phyloP scores from a whole-genome alignment of 768 basidiomycete species.

The Xerocomus spinulosus region DNA sequence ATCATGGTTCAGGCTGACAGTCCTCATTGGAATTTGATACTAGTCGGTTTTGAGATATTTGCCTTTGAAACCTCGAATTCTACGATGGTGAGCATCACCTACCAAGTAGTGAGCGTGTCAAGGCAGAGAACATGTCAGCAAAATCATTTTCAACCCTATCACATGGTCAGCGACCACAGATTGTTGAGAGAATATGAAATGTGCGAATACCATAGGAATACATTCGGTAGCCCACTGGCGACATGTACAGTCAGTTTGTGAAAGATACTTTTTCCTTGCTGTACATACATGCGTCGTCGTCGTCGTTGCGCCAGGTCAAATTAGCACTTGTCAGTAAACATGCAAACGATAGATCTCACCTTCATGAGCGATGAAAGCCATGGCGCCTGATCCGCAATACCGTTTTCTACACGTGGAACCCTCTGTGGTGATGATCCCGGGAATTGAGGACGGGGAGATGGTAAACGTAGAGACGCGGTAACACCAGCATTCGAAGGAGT shows the following conservation, averaged over 20 bases:
- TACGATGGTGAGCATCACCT: too few relatives aligned
- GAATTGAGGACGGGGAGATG: conserved; percentile 44
- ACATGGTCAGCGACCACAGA: conserved; percentile 5
- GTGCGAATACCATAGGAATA: conserved; percentile 14
- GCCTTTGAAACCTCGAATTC: too few relatives aligned
- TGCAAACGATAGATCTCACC: conserved; percentile 17
- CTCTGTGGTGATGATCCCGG: conserved; percentile 35
- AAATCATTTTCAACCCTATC: too few relatives aligned
- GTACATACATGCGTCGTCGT: conserved; percentile 27
- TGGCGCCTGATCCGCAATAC: conserved; percentile 36
- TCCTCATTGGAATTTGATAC: not conserved
- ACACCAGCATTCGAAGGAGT: conserved; percentile 37
- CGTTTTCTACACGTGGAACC: conserved; percentile 32
- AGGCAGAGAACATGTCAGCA: not conserved
- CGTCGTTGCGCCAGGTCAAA: conserved; percentile 15
- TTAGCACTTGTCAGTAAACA: conserved; percentile 1
- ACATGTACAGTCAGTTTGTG: conserved; percentile 25
- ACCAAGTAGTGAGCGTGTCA: too few relatives aligned
- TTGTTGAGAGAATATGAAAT: conserved; percentile 2
- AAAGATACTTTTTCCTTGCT: conserved; percentile 30
- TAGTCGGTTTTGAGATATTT: too few relatives aligned
- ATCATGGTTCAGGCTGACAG: not conserved
- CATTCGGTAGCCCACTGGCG: conserved; percentile 9
- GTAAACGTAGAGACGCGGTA: conserved; percentile 45
- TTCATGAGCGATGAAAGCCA: conserved; percentile 37